phyloP scores from a whole-genome alignment of 306 rosid genomes.

The Trichosanthes cucumerina region DNA sequence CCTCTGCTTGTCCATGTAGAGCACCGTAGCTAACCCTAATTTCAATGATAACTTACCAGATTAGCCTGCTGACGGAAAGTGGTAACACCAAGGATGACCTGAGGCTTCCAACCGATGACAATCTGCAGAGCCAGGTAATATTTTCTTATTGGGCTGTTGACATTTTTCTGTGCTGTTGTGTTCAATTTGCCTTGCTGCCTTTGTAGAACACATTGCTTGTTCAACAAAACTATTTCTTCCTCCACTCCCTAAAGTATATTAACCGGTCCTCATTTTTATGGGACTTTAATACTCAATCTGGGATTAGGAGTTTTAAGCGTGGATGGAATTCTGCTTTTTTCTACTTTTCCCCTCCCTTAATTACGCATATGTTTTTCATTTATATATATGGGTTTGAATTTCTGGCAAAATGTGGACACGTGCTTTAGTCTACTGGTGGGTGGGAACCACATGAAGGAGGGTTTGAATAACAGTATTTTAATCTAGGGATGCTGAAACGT shows the following conservation, averaged over 20 bases:
- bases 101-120: slow-evolving; percentile 86
- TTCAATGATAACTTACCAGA: slow-evolving; percentile 28
- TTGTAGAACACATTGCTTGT: neutral
- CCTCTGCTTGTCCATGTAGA: neutral
- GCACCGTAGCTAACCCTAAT: neutral
- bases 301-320: neutral
- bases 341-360: neutral
- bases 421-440: no score
- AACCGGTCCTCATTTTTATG: neutral
- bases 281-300: neutral
- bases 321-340: neutral
- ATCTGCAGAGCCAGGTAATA: slow-evolving; percentile 69
- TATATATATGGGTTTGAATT: neutral
- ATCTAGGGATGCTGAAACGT: neutral
- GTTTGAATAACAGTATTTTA: neutral
- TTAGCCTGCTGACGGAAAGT: slow-evolving; percentile 88
- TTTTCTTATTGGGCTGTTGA: neutral
- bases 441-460: no score
- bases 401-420: no score
- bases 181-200: neutral
- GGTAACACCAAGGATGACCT: slow-evolving; percentile 95
- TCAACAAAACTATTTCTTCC: neutral
- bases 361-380: neutral
- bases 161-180: neutral
- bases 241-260: neutral